phyloP scores from a whole-genome alignment of 2,329 filamentous ascomycete genomes.

The Fusarium sp. region DNA sequence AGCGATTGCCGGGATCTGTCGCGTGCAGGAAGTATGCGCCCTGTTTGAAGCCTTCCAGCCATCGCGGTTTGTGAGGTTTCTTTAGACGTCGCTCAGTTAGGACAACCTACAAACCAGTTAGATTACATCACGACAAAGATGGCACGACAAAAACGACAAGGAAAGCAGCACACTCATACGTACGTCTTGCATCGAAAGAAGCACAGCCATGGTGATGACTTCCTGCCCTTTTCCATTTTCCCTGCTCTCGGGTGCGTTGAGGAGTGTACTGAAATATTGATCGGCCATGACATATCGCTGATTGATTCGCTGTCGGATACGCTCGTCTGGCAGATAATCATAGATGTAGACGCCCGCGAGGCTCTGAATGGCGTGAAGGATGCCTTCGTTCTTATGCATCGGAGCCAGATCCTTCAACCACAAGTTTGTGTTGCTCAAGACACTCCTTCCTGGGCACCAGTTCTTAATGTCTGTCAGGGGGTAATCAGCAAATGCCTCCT shows the following conservation, averaged over 20 bases:
- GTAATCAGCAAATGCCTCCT: constrained; percentile 10
- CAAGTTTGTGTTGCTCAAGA: constrained; percentile 55
- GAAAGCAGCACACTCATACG: constrained; percentile 25
- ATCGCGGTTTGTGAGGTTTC: constrained; percentile 53
- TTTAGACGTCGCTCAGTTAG: constrained; percentile 55
- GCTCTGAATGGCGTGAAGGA: constrained; percentile 57
- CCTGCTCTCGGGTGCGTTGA: constrained; percentile 43
- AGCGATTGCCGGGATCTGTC: constrained; percentile 55
- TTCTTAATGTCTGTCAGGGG: constrained; percentile 53
- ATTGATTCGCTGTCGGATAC: constrained; percentile 53
- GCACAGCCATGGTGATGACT: constrained; percentile 55
- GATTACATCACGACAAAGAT: background rate
- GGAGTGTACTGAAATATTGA: constrained; percentile 49
- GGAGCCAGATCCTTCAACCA: constrained; percentile 58
- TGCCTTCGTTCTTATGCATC: constrained; percentile 55
- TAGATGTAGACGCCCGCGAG: constrained; percentile 59
- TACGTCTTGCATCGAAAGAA: constrained; percentile 59
- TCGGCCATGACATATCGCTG: constrained; percentile 52
- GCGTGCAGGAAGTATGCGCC: constrained; percentile 53
- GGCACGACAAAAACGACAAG: background rate
- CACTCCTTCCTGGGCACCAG: constrained; percentile 58
- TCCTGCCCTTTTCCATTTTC: constrained; percentile 49
- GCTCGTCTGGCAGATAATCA: constrained; percentile 55
- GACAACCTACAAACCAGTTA: constrained; percentile 50
- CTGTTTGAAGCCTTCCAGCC: constrained; percentile 55